phyloP scores from a whole-genome alignment of 495 filamentous ascomycete species.

The Tuber indicum region DNA sequence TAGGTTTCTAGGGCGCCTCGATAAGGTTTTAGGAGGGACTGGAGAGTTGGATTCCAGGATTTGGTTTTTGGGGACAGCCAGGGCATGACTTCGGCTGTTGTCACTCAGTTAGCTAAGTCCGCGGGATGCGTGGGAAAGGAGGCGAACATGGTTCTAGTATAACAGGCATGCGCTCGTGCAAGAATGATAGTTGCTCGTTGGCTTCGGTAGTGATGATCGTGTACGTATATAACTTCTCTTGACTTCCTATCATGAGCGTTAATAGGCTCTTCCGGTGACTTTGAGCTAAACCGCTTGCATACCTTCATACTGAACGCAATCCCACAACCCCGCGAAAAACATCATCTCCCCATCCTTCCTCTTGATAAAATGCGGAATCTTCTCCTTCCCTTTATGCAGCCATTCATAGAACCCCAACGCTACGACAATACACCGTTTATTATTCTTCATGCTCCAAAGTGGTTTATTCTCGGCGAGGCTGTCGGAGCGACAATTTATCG shows the following conservation, averaged over 20 bases:
- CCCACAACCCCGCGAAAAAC: constrained; percentile 88
- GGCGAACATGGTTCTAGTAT: constrained; percentile 67
- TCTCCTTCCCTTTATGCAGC: constrained; percentile 71
- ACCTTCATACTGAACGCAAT: constrained; percentile 77
- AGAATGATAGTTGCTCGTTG: constrained; percentile 68
- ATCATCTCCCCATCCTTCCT: constrained; percentile 76
- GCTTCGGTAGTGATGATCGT: constrained; percentile 86
- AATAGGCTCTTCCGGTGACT: constrained; percentile 21
- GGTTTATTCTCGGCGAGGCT: constrained; percentile 67
- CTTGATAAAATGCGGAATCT: constrained; percentile 71
- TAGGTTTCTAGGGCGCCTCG: constrained; percentile 76
- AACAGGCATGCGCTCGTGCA: constrained; percentile 94
- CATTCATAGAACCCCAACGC: constrained; percentile 96
- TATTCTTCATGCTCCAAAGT: constrained; percentile 90
- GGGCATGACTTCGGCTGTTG: constrained; percentile 56
- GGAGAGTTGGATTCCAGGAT: constrained; percentile 73
- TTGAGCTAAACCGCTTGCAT: constrained; percentile 11
- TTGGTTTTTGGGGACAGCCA: constrained; percentile 72
- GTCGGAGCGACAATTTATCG: constrained; percentile 94
- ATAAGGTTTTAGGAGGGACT: constrained; percentile 68
- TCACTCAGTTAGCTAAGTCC: constrained; percentile 44
- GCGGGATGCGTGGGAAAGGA: constrained; percentile 92
- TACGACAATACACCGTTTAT: constrained; percentile 77
- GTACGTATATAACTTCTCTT: constrained; percentile 65
- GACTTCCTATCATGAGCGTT: constrained; percentile 45